Evolutionary conservation across 139 green algal species (phyloP).

Genomic region (Volvox reticuliferus): DNA sequence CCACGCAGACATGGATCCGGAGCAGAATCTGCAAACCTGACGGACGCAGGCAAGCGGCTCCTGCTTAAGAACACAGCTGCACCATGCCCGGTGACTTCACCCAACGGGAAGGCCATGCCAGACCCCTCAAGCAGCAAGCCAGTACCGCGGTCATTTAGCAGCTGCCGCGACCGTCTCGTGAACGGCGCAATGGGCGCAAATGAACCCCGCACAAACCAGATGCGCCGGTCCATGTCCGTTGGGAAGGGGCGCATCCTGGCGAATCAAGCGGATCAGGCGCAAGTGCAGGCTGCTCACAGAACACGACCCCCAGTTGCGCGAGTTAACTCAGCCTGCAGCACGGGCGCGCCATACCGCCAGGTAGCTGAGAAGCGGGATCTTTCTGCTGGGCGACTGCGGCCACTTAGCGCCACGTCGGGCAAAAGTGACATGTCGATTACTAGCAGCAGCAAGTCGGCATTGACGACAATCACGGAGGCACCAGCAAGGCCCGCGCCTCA

Average conservation of each 20-base stretch:
- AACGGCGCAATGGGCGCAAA: neutral
- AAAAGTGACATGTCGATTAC: neutral
- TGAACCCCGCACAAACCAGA: constrained; percentile 30
- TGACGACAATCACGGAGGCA: constrained; percentile 22
- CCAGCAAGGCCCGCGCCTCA: neutral
- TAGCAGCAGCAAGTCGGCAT: neutral
- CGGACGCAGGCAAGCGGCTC: neutral
- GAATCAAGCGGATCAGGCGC: neutral
- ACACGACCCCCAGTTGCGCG: neutral
- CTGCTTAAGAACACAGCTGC: neutral
- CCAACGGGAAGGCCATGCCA: neutral
- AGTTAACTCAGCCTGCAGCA: neutral
- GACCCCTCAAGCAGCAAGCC: neutral
- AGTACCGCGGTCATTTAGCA: neutral
- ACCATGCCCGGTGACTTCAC: neutral
- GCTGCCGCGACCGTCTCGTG: neutral
- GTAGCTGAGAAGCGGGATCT: constrained; percentile 3
- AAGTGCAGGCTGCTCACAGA: neutral
- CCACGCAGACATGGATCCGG: neutral
- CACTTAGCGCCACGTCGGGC: neutral
- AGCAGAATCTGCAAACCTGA: neutral
- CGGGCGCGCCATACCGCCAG: neutral
- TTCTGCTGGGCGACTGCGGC: neutral
- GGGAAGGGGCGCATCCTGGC: constrained; percentile 9
- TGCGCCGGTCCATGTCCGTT: constrained; percentile 33